Evolutionary conservation across 2,329 filamentous ascomycete species (phyloP).

Genomic region (Neurospora crassa): DNA sequence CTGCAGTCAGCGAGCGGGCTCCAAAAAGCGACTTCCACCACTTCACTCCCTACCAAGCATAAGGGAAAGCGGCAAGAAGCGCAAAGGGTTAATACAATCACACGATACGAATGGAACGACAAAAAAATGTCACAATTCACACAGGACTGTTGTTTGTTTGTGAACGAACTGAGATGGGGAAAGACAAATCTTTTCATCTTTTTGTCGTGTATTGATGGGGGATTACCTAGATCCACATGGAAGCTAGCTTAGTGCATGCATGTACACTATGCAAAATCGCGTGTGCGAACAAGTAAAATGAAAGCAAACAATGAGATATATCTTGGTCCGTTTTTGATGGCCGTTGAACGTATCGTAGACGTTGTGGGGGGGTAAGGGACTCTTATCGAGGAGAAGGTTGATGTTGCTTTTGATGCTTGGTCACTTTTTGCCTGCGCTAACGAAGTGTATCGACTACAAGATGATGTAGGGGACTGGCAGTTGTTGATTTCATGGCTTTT

Average conservation of each 20-base stretch:
- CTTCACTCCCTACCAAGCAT: neutral
- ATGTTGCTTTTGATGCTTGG: neutral
- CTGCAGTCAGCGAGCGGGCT: neutral
- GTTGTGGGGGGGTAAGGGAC: neutral
- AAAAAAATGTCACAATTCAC: neutral
- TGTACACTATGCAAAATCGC: neutral
- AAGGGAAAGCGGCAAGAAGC: neutral
- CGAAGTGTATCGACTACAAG: no score
- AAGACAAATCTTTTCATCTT: neutral
- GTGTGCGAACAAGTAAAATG: neutral
- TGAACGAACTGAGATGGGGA: neutral
- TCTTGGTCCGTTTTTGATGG: neutral
- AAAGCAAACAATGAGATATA: neutral
- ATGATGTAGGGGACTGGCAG: no score
- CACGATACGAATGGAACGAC: neutral
- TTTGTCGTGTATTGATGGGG: neutral
- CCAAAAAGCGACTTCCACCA: neutral
- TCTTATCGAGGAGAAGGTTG: neutral
- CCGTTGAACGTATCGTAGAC: neutral
- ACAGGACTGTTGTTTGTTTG: neutral
- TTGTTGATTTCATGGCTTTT: no score
- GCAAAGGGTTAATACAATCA: neutral
- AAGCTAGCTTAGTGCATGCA: neutral
- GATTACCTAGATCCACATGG: neutral
- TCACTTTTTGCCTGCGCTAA: no score